Base-by-base conservation (phyloP, 208 protist genomes). In the Acanthamoeba royreba region DNA sequence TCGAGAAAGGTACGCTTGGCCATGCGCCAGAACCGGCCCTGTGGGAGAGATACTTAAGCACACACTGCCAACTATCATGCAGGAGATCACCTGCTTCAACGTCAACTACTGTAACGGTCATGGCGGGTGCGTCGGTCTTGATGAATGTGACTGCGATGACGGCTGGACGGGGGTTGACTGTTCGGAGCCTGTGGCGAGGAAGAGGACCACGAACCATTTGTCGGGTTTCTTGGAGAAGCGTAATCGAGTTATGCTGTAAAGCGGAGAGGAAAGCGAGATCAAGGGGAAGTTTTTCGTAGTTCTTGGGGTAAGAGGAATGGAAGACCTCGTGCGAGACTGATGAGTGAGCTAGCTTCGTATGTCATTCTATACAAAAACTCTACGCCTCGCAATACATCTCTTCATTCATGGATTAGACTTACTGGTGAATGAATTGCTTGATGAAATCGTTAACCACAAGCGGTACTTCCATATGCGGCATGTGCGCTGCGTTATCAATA, bases 41-140 rank as follows among this genome's bases (percentile, higher is more conserved):
- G 55, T 28, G 55, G 4, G 4, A 25, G 55, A 17, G 55, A 17
- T 8, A n/a, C 9, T 22, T 77, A 38, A 45, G 22, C 22, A 40
- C 28, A 38, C 35, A 2, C 33, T 77, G 63, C 9, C 55, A 28
- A 5, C 55, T 8, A 4, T 17, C 33, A 28, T 25, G 4, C 28
- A 77, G 63, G 77, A 9, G 4, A 53, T 58, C 45, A 86, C 77
- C 40, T 86, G 77, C 46, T 86, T 86, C 31, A 38, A 38, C 42
- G 77, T 86, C 4, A 86, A 86, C 43, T 86, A 55, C 45, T 86
- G 77, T 33, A 86, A 28, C 40, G 77, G 77, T 11, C 77, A 86
- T 45, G 77, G 77, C 40, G 35, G 25, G 17, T 86, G 77, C n/a
- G 46, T 86, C 9, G 77, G 3, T 8, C 28, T 22, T 17, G 77